phyloP scores from a whole-genome alignment of 768 basidiomycete species.

The Floccularia luteovirens region DNA sequence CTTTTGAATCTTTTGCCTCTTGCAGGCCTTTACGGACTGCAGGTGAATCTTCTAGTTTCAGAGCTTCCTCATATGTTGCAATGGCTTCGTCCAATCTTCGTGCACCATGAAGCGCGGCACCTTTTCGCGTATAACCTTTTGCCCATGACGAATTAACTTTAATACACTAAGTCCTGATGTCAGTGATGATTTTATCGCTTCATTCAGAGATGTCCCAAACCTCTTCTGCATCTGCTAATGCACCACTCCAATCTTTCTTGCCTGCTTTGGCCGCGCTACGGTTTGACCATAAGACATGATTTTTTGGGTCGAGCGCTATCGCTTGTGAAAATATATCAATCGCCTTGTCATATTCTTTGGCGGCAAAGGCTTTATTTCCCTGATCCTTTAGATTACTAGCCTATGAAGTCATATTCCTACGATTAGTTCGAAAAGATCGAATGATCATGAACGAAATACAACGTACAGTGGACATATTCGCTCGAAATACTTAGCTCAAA shows the following conservation, averaged over 20 bases:
- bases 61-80: conserved; percentile 71
- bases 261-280: conserved; percentile 88
- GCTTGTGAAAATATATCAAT: conserved; percentile 79
- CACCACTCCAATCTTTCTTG: conserved; percentile 67
- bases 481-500: no score
- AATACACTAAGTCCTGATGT: conserved; percentile 50
- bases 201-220: conserved; percentile 25
- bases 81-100: conserved; percentile 78
- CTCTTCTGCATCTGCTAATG: conserved; percentile 87
- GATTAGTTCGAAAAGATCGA: neutral
- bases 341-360: conserved; percentile 87
- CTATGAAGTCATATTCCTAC: conserved; percentile 11
- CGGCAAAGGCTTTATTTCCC: conserved; percentile 93
- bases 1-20: conserved; percentile 87
- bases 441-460: neutral
- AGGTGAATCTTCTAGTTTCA: conserved; percentile 77
- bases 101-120: conserved; percentile 86
- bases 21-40: conserved; percentile 81
- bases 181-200: conserved; percentile 4
- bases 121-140: conserved; percentile 89
- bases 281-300: conserved; percentile 90
- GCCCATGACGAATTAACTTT: conserved; percentile 75
- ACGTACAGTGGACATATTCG: conserved; percentile 37
- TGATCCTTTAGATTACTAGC: conserved; percentile 73
- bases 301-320: conserved; percentile 72